Conservation (phyloP, 768 basidiomycete species). For the Lactifluus pinguis region DNA sequence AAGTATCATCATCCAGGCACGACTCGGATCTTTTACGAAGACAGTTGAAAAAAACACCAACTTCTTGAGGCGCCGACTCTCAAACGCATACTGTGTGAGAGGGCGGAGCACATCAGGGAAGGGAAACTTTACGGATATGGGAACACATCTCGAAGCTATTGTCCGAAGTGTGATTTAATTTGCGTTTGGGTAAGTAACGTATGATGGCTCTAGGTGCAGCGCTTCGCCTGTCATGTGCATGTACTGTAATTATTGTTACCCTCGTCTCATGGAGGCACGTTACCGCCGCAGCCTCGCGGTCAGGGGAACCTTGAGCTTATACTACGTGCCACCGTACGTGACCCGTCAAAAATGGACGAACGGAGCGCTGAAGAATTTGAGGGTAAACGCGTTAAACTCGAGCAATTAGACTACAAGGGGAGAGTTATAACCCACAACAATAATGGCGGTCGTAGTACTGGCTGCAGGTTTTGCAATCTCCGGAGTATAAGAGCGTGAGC, state of each 20-base stretch:
- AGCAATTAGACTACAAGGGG: conserved; percentile 39
- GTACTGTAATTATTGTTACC: conserved; percentile 18
- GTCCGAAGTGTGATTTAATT: too few species aligned
- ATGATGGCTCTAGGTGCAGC: background rate
- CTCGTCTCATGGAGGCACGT: conserved; percentile 28
- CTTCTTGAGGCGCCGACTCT: too few species aligned
- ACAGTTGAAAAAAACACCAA: too few species aligned
- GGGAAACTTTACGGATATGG: too few species aligned
- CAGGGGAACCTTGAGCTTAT: conserved; percentile 22
- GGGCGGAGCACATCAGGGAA: too few species aligned
- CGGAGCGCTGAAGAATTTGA: too few species aligned
- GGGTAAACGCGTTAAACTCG: conserved; percentile 28
- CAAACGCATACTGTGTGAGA: too few species aligned
- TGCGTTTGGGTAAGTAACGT: background rate
- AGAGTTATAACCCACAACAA: conserved; percentile 49
- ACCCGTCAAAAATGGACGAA: too few species aligned
- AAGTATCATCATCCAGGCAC: too few species aligned
- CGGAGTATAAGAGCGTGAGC: conserved; percentile 45
- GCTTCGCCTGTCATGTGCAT: background rate
- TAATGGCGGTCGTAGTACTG: conserved; percentile 37
- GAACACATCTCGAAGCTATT: too few species aligned
- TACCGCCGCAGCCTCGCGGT: conserved; percentile 29
- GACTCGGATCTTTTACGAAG: too few species aligned
- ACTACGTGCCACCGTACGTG: conserved; percentile 21
- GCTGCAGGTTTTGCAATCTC: conserved; percentile 43